phyloP scores from a whole-genome alignment of 2,329 filamentous ascomycete species.

The Macrophomina phaseolina region DNA sequence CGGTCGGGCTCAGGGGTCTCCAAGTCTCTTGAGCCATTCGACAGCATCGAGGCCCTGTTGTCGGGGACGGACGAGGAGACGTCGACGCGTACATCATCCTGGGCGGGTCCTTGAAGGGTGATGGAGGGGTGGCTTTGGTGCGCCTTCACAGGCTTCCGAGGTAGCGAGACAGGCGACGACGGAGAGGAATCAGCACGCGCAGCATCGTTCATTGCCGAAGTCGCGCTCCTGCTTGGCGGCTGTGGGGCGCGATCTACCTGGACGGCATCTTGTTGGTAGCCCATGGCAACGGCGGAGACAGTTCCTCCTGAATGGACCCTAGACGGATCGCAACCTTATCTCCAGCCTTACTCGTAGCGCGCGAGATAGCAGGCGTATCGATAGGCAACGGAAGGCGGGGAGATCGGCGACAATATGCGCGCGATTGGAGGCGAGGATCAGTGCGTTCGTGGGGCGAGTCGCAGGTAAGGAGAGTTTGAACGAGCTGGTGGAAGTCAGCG shows the following conservation, averaged over 20 bases:
- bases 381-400: background rate
- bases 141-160: slow-evolving; percentile 16
- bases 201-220: slow-evolving; percentile 28
- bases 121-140: slow-evolving; percentile 31
- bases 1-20: slow-evolving; percentile 34
- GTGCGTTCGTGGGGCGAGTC: slow-evolving; percentile 20
- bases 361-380: slow-evolving; percentile 14
- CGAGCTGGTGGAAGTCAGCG: slow-evolving; percentile 15
- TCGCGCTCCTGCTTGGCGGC: background rate
- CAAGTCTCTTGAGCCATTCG: slow-evolving; percentile 41
- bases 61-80: slow-evolving; percentile 36
- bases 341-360: slow-evolving; percentile 22
- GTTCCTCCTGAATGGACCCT: slow-evolving; percentile 20
- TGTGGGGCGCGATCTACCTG: slow-evolving; percentile 32
- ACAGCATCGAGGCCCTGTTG: slow-evolving; percentile 39
- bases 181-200: slow-evolving; percentile 37
- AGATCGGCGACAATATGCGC: slow-evolving; percentile 24
- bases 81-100: slow-evolving; percentile 41
- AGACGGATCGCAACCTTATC: slow-evolving; percentile 25
- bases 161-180: slow-evolving; percentile 29
- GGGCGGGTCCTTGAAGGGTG: slow-evolving; percentile 34
- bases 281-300: slow-evolving; percentile 35
- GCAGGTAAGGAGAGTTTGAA: slow-evolving; percentile 3
- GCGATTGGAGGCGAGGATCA: slow-evolving; percentile 20
- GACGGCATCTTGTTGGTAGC: slow-evolving; percentile 32